phyloP scores from a whole-genome alignment of 352 stramenopile species.

The Phytopythium aichiense region DNA sequence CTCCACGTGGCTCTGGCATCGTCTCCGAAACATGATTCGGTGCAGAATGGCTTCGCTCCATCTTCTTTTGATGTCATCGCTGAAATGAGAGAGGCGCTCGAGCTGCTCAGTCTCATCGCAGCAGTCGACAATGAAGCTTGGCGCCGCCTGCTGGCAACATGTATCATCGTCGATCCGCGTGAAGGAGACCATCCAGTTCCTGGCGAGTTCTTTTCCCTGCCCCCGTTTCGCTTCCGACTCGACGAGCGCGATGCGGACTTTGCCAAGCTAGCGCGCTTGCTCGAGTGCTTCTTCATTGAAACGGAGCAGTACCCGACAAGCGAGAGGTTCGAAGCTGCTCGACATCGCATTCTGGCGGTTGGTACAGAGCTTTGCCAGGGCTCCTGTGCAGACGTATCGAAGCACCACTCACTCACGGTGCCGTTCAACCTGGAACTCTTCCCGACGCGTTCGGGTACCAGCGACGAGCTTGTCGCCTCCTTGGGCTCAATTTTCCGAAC shows the following conservation, averaged over 20 bases:
- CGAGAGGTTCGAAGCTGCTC: background rate
- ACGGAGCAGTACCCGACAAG: background rate
- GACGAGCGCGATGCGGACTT: conserved; percentile 5
- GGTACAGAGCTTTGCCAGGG: background rate
- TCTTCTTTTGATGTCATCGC: background rate
- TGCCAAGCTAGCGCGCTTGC: background rate
- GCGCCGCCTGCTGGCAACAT: background rate
- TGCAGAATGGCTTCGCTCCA: too few species aligned
- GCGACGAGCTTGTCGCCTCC: background rate
- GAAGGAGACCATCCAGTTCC: background rate
- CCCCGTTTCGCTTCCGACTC: background rate
- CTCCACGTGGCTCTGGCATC: background rate
- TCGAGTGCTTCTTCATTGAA: background rate
- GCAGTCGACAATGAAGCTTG: conserved; percentile 1
- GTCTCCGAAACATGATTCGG: background rate
- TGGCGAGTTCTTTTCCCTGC: background rate
- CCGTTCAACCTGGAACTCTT: conserved; percentile 5
- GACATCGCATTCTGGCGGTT: background rate
- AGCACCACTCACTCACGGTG: background rate
- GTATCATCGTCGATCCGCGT: background rate
- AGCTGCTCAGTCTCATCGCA: conserved; percentile 1
- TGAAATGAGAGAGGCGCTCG: background rate
- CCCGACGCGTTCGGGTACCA: background rate
- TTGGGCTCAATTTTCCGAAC: background rate
- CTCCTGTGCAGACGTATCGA: background rate